phyloP scores from a whole-genome alignment of 176 grass and related monocot genomes.

The Phoenix roebelenii region DNA sequence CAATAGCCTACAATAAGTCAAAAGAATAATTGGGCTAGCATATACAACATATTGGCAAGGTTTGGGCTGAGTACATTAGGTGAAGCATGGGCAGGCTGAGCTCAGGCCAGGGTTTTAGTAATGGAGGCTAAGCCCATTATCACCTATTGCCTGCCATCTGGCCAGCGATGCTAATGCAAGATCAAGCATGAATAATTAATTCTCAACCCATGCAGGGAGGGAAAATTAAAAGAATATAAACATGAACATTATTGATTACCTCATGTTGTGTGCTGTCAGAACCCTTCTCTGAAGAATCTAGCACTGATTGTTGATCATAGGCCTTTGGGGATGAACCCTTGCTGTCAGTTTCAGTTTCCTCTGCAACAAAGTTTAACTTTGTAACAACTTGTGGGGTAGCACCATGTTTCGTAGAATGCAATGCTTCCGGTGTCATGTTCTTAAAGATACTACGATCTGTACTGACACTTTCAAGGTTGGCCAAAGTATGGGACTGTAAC shows the following conservation, averaged over 20 bases:
- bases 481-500: slow-evolving; percentile 35
- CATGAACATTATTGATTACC: slow-evolving; percentile 33
- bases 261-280: slow-evolving; percentile 30
- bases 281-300: slow-evolving; percentile 43
- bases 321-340: slow-evolving; percentile 39
- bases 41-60: no score
- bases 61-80: no score
- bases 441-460: slow-evolving; percentile 17
- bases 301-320: slow-evolving; percentile 24
- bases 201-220: not conserved
- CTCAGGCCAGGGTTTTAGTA: no score
- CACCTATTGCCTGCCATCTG: no score
- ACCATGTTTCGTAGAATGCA: slow-evolving; percentile 34
- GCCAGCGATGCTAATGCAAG: no score
- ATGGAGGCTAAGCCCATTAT: no score
- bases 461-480: slow-evolving; percentile 27
- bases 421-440: slow-evolving; percentile 22
- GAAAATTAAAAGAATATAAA: not conserved
- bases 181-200: not conserved
- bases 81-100: no score
- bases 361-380: slow-evolving; percentile 46
- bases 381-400: slow-evolving; percentile 18
- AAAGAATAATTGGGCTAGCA: no score
- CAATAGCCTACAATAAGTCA: no score
- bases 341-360: slow-evolving; percentile 62